Evolutionary conservation across 2,329 filamentous ascomycete species (phyloP).

Genomic region (Trichoderma aggressivum): DNA sequence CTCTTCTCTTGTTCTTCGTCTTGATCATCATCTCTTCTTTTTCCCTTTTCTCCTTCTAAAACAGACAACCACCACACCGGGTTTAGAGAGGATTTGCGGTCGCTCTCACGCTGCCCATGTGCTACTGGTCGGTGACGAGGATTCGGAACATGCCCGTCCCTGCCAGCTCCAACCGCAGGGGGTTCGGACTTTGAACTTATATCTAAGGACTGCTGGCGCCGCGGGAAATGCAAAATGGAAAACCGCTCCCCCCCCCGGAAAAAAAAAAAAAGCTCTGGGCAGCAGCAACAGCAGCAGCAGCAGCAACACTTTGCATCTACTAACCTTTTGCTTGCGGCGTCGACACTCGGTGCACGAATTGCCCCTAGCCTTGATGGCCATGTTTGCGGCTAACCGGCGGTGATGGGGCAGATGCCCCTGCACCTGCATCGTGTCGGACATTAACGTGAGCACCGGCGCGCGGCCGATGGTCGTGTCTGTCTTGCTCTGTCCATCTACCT

Average conservation of each 20-base stretch:
- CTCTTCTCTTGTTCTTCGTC: background rate
- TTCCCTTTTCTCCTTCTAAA: background rate
- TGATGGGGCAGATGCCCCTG: constrained; percentile 24
- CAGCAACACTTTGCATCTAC: background rate
- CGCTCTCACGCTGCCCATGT: background rate
- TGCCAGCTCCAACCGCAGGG: constrained; percentile 10
- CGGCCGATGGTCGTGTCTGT: constrained; percentile 5
- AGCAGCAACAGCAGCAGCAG: background rate
- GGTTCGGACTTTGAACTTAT: constrained; percentile 16
- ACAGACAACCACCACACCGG: background rate
- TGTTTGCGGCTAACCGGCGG: constrained; percentile 17
- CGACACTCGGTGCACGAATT: constrained; percentile 51
- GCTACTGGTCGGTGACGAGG: background rate
- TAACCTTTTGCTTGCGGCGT: constrained; percentile 50
- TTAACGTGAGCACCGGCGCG: constrained; percentile 22
- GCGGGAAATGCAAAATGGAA: background rate
- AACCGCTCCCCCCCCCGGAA: background rate
- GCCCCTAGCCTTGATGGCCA: constrained; percentile 24
- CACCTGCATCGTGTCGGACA: constrained; percentile 34
- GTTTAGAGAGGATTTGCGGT: background rate
- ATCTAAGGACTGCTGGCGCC: constrained; percentile 12
- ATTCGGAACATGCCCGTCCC: constrained; percentile 7
- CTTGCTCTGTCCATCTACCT: no score
- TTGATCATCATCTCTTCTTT: background rate
- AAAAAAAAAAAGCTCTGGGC: background rate